These are phyloP conservation scores for Rhytidiadelphus loreus DNA, from an alignment of 225 moss, liverwort and hornwort species.

Conservation along the genomic window DNA sequence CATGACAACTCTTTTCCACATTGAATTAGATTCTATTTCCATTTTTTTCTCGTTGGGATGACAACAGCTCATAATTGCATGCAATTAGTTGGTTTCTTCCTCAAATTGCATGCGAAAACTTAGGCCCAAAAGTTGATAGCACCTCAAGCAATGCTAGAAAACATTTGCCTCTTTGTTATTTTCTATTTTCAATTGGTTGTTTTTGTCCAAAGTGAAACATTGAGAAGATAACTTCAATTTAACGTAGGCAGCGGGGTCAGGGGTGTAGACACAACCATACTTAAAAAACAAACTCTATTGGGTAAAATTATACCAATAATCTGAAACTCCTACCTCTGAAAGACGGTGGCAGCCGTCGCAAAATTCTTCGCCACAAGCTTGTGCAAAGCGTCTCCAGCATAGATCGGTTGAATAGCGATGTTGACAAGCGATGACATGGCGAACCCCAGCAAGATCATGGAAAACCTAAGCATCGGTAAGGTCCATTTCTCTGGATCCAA, in stretches of 20 bases:
- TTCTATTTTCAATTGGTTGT: not conserved
- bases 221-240: not conserved
- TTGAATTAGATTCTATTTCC: not conserved
- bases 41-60: not conserved
- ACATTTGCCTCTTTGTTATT: no score
- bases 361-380: slow-evolving; percentile 92
- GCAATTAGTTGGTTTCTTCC: not conserved
- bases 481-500: slow-evolving; percentile 72
- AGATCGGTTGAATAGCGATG: slow-evolving; percentile 63
- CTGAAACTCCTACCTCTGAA: slow-evolving; percentile 30
- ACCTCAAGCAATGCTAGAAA: not conserved
- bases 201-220: not conserved
- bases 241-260: not conserved
- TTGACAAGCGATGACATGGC: slow-evolving; percentile 55
- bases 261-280: not conserved
- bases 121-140: no score
- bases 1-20: not conserved
- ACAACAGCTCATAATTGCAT: not conserved
- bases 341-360: slow-evolving; percentile 72
- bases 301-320: not conserved
- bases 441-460: slow-evolving; percentile 82
- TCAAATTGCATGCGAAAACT: not conserved
- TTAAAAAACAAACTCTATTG: not conserved
- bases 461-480: slow-evolving; percentile 70
- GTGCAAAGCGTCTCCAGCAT: slow-evolving; percentile 84